Base-by-base conservation (phyloP, 257 asterid genomes). In the Verbena officinalis region DNA sequence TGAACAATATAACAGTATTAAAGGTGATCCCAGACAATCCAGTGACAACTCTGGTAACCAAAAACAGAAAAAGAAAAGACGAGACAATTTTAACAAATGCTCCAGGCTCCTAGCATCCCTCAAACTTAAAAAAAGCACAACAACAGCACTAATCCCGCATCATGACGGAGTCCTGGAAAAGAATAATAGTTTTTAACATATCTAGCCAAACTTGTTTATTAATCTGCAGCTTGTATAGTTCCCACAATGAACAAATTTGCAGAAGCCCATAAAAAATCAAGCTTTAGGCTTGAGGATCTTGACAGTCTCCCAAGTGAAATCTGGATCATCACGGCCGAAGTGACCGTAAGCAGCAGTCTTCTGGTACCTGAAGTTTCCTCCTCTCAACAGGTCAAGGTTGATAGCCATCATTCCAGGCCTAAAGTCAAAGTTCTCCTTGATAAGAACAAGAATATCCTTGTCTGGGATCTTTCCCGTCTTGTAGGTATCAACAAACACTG, bases 351-450 rank as follows among this genome's bases (percentile, higher is more conserved):
- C 97, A 46, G 97, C 97, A 43, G 95, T 86, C 81, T 89, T 89
- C 83, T 89, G 97, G 68, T 79, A 89, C 89, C 97, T 87, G 68
- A 43, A 72, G 66, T 84, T 84, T 39, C 95, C 95, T 42, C 97
- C 97, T 76, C 94, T 87, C 84, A 55, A 64, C 85, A 90, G 64
- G 70, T 90, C 97, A 14, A 90, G 95, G 57, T 87, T 84, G 72
- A 90, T 90, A 31, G 97, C 88, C 2, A 90, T 90, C 97, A 90
- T 87, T 46, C 97, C 97, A 2, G 97, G 97, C 90, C 97, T 87
- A 34, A 90, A 90, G 81, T 90, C 95, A 7, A 90, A 90, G 80
- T 64, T 84, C 76, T 87, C 94, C 85, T 90, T 90, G 65, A 90
- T 85, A 54, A 90, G 78, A 3, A 13, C 80, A 14, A 90, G 73